These are phyloP conservation scores for Podospora appendiculata DNA, from an alignment of 495 filamentous ascomycete genomes.

Conservation along the genomic window DNA sequence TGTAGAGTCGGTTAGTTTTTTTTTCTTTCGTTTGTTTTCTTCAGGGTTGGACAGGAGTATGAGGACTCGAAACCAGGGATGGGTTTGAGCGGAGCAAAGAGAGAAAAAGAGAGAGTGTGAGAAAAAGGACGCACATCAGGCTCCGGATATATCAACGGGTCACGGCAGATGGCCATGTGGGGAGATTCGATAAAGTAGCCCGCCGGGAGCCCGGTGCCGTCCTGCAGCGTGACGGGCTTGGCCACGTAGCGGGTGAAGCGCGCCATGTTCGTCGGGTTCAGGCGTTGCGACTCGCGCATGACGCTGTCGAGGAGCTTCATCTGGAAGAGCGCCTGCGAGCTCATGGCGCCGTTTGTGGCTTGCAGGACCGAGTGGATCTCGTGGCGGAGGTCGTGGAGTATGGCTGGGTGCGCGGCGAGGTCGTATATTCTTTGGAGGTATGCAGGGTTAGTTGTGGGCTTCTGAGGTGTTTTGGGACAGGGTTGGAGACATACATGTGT, in stretches of 20 bases:
- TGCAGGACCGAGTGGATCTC: constrained; percentile 21
- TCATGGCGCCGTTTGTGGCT: constrained; percentile 16
- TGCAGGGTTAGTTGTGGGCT: too few species aligned
- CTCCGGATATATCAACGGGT: not conserved
- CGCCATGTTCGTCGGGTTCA: constrained; percentile 1
- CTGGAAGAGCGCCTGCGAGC: not conserved
- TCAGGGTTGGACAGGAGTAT: not conserved
- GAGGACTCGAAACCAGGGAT: too few species aligned
- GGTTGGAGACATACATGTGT: not conserved
- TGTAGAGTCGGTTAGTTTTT: not conserved
- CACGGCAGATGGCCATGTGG: not conserved
- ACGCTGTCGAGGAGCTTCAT: constrained; percentile 7
- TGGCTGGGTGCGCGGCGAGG: constrained; percentile 29
- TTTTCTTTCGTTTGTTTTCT: not conserved
- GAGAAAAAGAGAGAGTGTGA: not conserved
- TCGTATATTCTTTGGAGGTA: constrained; percentile 30
- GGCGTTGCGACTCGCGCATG: constrained; percentile 5
- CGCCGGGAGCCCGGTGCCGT: constrained; percentile 2
- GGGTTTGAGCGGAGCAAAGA: too few species aligned
- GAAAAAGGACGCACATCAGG: not conserved
- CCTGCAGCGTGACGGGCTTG: constrained; percentile 7
- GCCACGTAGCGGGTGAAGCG: constrained; percentile 24
- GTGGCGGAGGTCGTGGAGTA: constrained; percentile 23
- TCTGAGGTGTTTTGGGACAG: not conserved
- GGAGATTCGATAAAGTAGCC: constrained; percentile 2